phyloP scores from a whole-genome alignment of 768 basidiomycete species.

The Dioszegia aurantiaca region DNA sequence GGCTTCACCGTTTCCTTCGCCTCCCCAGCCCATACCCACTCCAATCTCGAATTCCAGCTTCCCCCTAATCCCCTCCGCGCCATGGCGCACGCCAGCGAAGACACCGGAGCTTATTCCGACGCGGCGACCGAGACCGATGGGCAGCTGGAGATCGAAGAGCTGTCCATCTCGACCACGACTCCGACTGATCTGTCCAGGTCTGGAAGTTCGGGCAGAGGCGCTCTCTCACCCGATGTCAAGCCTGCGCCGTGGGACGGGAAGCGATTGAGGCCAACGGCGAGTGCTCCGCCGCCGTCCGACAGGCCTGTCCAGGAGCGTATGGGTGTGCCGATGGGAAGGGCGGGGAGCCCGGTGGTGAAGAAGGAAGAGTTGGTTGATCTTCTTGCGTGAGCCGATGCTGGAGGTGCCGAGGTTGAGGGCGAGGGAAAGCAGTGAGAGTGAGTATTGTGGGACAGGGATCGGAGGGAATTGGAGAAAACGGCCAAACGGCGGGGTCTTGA shows the following conservation, averaged over 20 bases:
- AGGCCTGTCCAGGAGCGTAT: not conserved
- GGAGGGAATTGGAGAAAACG: too few species aligned
- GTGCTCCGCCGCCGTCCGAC: conserved; percentile 6
- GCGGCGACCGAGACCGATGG: not conserved
- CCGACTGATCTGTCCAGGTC: not conserved
- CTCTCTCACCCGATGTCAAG: not conserved
- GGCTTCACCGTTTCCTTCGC: conserved; percentile 16
- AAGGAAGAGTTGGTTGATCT: conserved; percentile 1
- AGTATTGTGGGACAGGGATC: too few species aligned
- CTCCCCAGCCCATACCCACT: not conserved
- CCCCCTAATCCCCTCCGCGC: conserved; percentile 3
- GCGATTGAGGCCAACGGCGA: conserved; percentile 3
- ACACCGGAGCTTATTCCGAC: not conserved
- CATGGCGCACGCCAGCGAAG: not conserved
- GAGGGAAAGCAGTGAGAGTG: not conserved
- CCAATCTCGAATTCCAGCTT: not conserved
- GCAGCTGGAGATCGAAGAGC: not conserved
- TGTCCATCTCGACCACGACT: not conserved
- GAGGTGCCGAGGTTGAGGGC: not conserved
- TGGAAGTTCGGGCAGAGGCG: conserved; percentile 1
- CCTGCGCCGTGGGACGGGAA: not conserved
- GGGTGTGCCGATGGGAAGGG: not conserved
- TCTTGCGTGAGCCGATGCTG: too few species aligned
- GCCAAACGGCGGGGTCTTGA: too few species aligned
- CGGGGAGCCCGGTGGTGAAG: not conserved